Conservation (phyloP, 2,329 filamentous ascomycete species). For the Cladosporium sp. region DNA sequence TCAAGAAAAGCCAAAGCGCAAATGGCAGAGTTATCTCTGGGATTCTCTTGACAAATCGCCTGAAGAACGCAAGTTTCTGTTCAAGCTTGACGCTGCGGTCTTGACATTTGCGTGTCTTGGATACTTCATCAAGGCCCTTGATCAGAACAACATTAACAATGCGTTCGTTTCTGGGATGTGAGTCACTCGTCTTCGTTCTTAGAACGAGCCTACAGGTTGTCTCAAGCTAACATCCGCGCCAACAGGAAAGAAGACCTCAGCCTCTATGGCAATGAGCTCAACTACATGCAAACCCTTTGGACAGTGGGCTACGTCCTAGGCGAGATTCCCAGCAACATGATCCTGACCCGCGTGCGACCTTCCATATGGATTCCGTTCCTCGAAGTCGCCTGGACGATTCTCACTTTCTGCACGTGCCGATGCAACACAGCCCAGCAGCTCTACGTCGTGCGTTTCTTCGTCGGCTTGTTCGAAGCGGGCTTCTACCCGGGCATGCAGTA, state of each 20-base stretch:
- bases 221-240: too few species aligned
- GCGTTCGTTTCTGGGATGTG: conserved; percentile 43
- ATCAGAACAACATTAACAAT: conserved; percentile 32
- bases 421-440: not conserved
- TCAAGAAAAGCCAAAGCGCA: conserved; percentile 23
- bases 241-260: conserved; percentile 45
- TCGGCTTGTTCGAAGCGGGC: not conserved
- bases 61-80: conserved; percentile 45
- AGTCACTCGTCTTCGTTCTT: too few species aligned
- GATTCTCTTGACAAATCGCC: conserved; percentile 50
- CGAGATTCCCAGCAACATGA: conserved; percentile 41
- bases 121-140: conserved; percentile 17
- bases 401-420: not conserved
- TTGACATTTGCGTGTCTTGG: conserved; percentile 45
- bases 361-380: conserved; percentile 36
- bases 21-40: conserved; percentile 49
- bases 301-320: conserved; percentile 33
- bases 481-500: conserved; percentile 31
- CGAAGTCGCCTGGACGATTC: not conserved
- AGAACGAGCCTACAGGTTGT: too few species aligned
- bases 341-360: conserved; percentile 40
- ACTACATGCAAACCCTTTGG: conserved; percentile 22
- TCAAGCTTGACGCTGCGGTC: conserved; percentile 47
- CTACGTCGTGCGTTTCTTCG: not conserved
- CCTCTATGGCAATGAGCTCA: conserved; percentile 51